A percentile compares a stretch with the other conserved stretches of the same genome.
phyloP scores from a whole-genome alignment of 306 rosid genomes.

The Ormosia emarginata region DNA sequence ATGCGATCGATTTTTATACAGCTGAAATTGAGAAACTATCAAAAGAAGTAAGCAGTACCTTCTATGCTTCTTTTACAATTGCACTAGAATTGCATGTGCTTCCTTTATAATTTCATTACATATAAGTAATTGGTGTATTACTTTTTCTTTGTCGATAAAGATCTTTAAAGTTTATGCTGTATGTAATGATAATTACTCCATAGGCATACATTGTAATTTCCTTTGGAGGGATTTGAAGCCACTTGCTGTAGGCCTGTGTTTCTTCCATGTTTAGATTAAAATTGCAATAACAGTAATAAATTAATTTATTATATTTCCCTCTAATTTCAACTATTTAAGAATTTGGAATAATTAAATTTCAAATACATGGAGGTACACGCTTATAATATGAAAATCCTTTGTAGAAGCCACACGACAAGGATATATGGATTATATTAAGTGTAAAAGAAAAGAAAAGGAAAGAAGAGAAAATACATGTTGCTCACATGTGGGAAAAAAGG shows the following conservation, averaged over 20 bases:
- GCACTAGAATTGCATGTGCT: neutral
- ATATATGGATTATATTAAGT: too few relatives aligned
- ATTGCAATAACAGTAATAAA: neutral
- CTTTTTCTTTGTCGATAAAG: neutral
- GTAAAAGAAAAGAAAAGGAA: too few relatives aligned
- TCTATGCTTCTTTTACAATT: conserved; percentile 2
- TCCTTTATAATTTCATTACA: neutral
- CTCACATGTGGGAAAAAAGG: neutral
- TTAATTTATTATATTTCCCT: neutral
- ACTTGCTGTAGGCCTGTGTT: neutral
- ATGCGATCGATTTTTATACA: conserved; percentile 69
- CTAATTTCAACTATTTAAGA: neutral
- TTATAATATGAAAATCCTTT: neutral
- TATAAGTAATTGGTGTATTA: neutral
- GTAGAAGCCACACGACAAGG: neutral
- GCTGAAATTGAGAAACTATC: conserved; percentile 53
- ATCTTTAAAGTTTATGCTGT: neutral
- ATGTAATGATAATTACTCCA: neutral
- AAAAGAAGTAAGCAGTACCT: conserved; percentile 54
- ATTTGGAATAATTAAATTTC: neutral
- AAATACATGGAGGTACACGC: neutral
- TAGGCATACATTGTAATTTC: neutral
- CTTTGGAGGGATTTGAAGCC: neutral
- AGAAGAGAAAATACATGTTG: too few relatives aligned
- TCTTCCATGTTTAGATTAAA: neutral